Base-by-base conservation (phyloP, 805 yeast genomes). In the Dipodascus albidus region DNA sequence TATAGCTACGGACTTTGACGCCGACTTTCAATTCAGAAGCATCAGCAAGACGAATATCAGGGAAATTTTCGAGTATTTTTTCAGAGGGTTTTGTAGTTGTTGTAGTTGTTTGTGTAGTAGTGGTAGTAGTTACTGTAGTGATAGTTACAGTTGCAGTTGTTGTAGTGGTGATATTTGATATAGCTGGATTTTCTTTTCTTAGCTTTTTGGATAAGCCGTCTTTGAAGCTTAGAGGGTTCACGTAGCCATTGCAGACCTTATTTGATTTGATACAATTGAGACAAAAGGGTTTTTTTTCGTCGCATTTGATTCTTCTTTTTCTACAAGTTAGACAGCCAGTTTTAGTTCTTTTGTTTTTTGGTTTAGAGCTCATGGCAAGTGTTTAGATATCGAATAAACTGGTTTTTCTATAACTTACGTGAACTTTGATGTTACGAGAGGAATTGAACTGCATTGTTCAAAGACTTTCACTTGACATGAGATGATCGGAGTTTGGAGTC, bases 221-320 rank as follows among this genome's bases (percentile, higher is more conserved):
- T 23, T 23, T 21, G 19, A 47, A 47, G 49, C 31, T 23, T 6
- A 47, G 49, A 21, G 31, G 49, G 27, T 21, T 21, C 27, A 22
- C 31, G 19, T 47, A 47, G 17, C 49, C 49, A 14, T 47, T 23
- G 31, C 49, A 47, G 14, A 22, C 27, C 22, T 23, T 47, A 47
- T 47, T 47, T 9, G 49, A 21, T 19, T 47, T 47, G 49, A 21
- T 47, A 47, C 49, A 47, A 27, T 47, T 47, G 27, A 22, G n/a
- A 47, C 49, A 47, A 19, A 23, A 22, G n/a, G 49, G 49, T 22
- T 47, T 47, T 15, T 23, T 11, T 22, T 47, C 49, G 49, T 47
- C 49, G 27, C 49, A 47, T 22, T 47, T 47, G n/a, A 47, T 47
- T 22, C 49, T 21, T 47, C 49, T 47, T 47, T 47, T 47, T 22